Evolutionary conservation across 371 early-diverging fungal genomes (phyloP).

Genomic region (Gilbertella persicaria): DNA sequence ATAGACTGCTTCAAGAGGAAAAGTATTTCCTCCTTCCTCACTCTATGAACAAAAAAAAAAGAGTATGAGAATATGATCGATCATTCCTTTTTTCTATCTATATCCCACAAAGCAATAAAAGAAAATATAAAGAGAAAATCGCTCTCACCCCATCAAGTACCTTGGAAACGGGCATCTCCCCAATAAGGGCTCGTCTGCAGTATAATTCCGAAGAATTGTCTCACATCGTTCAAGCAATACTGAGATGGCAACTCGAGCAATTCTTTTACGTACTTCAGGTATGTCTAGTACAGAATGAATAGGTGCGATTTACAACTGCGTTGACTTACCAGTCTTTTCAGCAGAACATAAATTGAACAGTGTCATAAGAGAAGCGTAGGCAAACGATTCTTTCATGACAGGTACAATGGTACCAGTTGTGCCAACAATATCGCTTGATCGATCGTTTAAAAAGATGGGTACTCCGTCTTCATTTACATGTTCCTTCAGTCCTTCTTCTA

Average conservation of each 20-base stretch:
- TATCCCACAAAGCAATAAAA: slow-evolving; percentile 3
- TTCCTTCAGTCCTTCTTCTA: slow-evolving; percentile 32
- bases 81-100: not conserved
- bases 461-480: slow-evolving; percentile 4
- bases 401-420: slow-evolving; percentile 65
- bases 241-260: slow-evolving; percentile 70
- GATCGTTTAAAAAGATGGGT: slow-evolving; percentile 10
- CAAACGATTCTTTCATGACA: slow-evolving; percentile 72
- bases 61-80: no score
- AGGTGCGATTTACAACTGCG: not conserved
- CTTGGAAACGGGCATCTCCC: slow-evolving; percentile 83
- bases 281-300: slow-evolving; percentile 24
- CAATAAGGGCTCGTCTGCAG: slow-evolving; percentile 71
- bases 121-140: slow-evolving; percentile 7
- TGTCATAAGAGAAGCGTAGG: slow-evolving; percentile 65
- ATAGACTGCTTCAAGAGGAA: slow-evolving; percentile 67
- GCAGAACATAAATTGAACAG: slow-evolving; percentile 69
- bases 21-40: slow-evolving; percentile 76
- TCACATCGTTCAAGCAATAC: slow-evolving; percentile 73
- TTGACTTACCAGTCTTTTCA: slow-evolving; percentile 44
- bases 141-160: slow-evolving; percentile 57
- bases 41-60: slow-evolving; percentile 35
- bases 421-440: slow-evolving; percentile 43
- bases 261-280: slow-evolving; percentile 51
- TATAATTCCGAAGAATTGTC: slow-evolving; percentile 67